Conservation (phyloP, 225 moss, liverwort and hornwort genomes). For the Pseudoscleropodium purum region DNA sequence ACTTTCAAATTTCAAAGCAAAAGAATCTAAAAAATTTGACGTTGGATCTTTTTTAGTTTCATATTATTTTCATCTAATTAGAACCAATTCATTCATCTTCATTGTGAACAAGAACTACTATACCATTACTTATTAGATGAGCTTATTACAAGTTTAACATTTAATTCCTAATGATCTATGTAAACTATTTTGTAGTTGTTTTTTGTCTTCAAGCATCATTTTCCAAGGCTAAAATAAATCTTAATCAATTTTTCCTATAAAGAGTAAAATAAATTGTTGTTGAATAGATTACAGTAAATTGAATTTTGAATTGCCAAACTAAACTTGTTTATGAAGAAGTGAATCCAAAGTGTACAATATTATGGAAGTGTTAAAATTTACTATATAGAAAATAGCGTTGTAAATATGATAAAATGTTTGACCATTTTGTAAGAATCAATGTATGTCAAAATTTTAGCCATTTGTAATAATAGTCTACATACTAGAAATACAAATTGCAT, state of each 20-base stretch:
- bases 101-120: background rate
- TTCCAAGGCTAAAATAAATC: background rate
- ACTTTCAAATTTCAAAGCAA: background rate
- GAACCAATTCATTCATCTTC: background rate
- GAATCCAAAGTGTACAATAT: background rate
- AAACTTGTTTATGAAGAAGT: background rate
- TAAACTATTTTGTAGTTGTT: background rate
- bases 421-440: background rate
- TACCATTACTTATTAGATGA: background rate
- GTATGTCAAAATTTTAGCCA: background rate
- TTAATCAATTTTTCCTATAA: background rate
- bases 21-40: background rate
- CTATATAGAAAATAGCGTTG: background rate
- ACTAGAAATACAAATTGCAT: background rate
- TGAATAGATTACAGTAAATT: background rate
- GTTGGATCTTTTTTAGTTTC: background rate
- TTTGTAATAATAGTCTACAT: background rate
- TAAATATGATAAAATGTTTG: background rate
- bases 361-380: background rate
- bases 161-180: background rate
- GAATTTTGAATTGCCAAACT: background rate
- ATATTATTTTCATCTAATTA: background rate
- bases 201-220: background rate
- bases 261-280: background rate
- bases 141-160: background rate